phyloP scores from a whole-genome alignment of 768 basidiomycete species.

The Pleurotus citrinopileatus region DNA sequence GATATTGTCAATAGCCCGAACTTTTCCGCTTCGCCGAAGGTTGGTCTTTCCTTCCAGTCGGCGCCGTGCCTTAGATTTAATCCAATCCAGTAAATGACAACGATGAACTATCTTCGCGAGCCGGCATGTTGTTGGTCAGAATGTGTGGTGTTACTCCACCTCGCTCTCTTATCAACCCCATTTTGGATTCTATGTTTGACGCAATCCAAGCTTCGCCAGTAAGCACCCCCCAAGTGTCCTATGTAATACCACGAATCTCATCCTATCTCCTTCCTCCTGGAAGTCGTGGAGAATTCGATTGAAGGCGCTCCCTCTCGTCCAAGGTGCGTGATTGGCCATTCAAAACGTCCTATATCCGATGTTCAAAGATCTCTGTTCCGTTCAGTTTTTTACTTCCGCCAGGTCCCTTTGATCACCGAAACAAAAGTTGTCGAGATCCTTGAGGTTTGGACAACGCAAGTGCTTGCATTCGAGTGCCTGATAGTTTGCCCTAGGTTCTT shows the following conservation, averaged over 20 bases:
- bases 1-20: slow-evolving; percentile 49
- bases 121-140: slow-evolving; percentile 69
- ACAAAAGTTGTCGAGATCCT: slow-evolving; percentile 74
- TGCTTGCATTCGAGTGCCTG: neutral
- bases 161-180: slow-evolving; percentile 57
- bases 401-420: slow-evolving; percentile 78
- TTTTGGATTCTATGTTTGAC: slow-evolving; percentile 71
- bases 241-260: neutral
- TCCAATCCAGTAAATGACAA: slow-evolving; percentile 60
- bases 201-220: slow-evolving; percentile 78
- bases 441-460: slow-evolving; percentile 46
- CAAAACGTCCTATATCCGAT: neutral
- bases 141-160: slow-evolving; percentile 88
- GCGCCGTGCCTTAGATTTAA: neutral
- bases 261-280: neutral
- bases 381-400: slow-evolving; percentile 88
- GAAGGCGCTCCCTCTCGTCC: slow-evolving; percentile 82
- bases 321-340: slow-evolving; percentile 42
- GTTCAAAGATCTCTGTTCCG: neutral
- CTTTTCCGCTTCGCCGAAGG: slow-evolving; percentile 74
- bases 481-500: slow-evolving; percentile 47
- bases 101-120: slow-evolving; percentile 62
- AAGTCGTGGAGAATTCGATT: slow-evolving; percentile 88
- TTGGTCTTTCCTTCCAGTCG: slow-evolving; percentile 21
- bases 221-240: slow-evolving; percentile 28